Conservation (phyloP, 2,329 filamentous ascomycete species). For the Ophiostoma perfectum region DNA sequence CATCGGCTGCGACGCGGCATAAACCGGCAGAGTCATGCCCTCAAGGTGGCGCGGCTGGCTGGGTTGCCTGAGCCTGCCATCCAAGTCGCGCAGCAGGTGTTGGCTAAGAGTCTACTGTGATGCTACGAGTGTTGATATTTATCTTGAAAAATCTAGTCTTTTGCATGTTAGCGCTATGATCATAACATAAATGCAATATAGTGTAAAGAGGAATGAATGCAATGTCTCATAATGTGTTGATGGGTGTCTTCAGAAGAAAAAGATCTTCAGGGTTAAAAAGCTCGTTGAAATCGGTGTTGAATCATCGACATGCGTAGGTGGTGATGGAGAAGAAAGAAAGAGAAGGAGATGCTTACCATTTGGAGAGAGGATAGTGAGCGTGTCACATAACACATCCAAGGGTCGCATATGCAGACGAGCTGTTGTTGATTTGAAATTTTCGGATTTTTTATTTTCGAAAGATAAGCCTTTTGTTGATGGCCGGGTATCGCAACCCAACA, state of each 20-base stretch:
- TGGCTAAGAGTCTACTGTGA: constrained; percentile 33
- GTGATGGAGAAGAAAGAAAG: constrained; percentile 21
- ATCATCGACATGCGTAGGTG: constrained; percentile 44
- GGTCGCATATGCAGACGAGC: neutral
- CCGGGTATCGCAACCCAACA: neutral
- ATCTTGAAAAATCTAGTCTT: neutral
- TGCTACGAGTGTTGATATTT: neutral
- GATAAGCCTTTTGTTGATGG: constrained; percentile 20
- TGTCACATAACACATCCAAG: neutral
- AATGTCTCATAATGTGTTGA: constrained; percentile 54
- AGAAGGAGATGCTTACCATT: constrained; percentile 42
- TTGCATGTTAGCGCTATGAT: constrained; percentile 9
- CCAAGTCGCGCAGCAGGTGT: constrained; percentile 56
- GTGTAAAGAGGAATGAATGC: constrained; percentile 20
- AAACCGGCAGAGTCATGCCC: constrained; percentile 80
- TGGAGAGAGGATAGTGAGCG: neutral
- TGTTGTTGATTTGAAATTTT: constrained; percentile 22
- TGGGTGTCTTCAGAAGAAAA: constrained; percentile 53
- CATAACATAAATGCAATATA: neutral
- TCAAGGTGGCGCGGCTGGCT: constrained; percentile 89
- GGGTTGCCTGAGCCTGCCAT: constrained; percentile 72
- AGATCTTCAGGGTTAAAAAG: constrained; percentile 63
- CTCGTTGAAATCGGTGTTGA: constrained; percentile 49
- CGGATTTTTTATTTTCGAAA: constrained; percentile 19
- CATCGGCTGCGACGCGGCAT: constrained; percentile 76